phyloP scores from a whole-genome alignment of 1,139 yeast genomes.

The Protomyces lactucae-debilis region DNA sequence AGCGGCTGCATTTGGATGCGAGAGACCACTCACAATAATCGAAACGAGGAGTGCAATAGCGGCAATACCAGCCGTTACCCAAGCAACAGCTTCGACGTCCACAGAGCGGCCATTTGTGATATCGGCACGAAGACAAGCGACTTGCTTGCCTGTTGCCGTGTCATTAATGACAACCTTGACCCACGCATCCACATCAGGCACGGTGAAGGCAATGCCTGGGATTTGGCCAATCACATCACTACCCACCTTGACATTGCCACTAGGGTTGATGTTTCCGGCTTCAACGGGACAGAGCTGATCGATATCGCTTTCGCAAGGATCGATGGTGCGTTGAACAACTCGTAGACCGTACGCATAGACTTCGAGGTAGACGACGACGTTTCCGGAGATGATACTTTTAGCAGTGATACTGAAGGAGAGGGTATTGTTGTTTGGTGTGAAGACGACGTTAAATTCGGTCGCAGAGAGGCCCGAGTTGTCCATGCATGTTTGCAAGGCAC shows the following conservation, averaged over 20 bases:
- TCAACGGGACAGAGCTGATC: conserved; percentile 72
- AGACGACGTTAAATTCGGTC: conserved; percentile 71
- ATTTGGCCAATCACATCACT: conserved; percentile 48
- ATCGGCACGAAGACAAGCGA: conserved; percentile 92
- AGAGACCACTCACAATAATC: conserved; percentile 78
- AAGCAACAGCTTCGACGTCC: conserved; percentile 86
- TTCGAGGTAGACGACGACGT: conserved; percentile 61
- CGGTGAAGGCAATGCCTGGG: conserved; percentile 79
- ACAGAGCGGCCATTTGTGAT: conserved; percentile 88
- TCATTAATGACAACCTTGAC: conserved; percentile 69
- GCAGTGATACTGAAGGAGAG: conserved; percentile 70
- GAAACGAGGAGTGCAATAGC: conserved; percentile 83
- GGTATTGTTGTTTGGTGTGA: conserved; percentile 59
- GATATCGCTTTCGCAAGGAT: conserved; percentile 56
- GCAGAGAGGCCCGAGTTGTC: conserved; percentile 83
- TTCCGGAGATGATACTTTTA: conserved; percentile 69
- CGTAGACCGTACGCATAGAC: conserved; percentile 82
- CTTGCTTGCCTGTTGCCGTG: conserved; percentile 41
- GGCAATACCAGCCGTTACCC: conserved; percentile 94
- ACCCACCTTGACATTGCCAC: conserved; percentile 48
- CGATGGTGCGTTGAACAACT: conserved; percentile 51
- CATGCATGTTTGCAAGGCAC: conserved; percentile 86
- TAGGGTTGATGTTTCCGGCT: conserved; percentile 79
- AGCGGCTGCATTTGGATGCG: conserved; percentile 89
- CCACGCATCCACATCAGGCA: conserved; percentile 92